A percentile compares a stretch with the other conserved stretches of the same genome.
phyloP scores from a whole-genome alignment of 2,329 filamentous ascomycete species.

The Madurella fahalii region DNA sequence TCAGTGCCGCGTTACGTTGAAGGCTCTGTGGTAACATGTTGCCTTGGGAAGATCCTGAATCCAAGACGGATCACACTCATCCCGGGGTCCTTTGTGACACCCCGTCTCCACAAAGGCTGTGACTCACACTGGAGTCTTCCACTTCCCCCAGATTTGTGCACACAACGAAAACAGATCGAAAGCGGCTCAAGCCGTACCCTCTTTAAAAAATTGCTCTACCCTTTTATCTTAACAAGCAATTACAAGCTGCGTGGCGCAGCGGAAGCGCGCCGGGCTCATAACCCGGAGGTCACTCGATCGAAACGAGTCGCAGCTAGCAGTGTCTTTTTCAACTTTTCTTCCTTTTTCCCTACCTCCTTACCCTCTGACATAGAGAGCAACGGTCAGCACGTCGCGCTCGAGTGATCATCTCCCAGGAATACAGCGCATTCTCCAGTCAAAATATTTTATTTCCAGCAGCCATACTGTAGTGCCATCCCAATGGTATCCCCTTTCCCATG shows the following conservation, averaged over 20 bases:
- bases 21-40: no score
- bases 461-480: no score
- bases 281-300: slow-evolving; percentile 20
- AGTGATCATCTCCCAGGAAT: no score
- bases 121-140: neutral
- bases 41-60: neutral
- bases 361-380: neutral
- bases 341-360: neutral
- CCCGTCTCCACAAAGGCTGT: neutral
- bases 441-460: no score
- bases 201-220: neutral
- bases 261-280: slow-evolving; percentile 19
- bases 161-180: neutral
- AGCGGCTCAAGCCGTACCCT: neutral
- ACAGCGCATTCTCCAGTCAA: no score
- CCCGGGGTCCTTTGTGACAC: no score
- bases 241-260: slow-evolving; percentile 10
- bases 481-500: no score
- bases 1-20: no score
- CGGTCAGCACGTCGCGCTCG: no score
- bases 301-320: slow-evolving; percentile 17
- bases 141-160: neutral
- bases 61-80: no score
- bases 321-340: neutral
- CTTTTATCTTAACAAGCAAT: neutral